Evolutionary conservation across 2,329 filamentous ascomycete genomes (phyloP), one percentile per base, ranked within the genome.

Genomic region (Cladophialophora yegresii): DNA sequence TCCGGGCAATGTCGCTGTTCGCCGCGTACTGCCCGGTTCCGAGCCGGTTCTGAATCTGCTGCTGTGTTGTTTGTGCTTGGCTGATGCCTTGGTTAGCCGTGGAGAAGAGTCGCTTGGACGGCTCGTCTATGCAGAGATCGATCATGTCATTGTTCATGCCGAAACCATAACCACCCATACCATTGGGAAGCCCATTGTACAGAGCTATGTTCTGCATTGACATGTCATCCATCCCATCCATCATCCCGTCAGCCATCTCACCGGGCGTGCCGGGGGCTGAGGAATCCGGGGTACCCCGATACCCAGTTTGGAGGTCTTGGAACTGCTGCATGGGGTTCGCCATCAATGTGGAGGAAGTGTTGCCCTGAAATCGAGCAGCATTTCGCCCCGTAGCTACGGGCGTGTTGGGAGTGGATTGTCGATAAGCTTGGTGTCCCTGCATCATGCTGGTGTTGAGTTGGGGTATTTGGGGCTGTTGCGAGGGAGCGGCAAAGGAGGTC

Each of bases 101-200:
- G 75, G 91, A 96, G 78, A 93, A 96, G 13, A 99, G 82, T 55
- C 92, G 88, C 82, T 97, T 98, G 47, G 92, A 95, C 3, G 95
- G 95, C 74, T 98, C 93, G 70, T 97, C 92, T 73, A 98, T 98
- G 71, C 83, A 86, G 4, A 85, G 74, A 71, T 88, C 84, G 67
- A 89, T 73, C 81, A 83, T 82, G 60, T 82, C 80, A 66, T 79
- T 82, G 65, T 77, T 77, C 75, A 83, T 74, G 73, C 75, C 73
- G 57, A 79, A 82, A 53, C 79, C 78, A 22, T 75, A 74, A 53
- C 77, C 74, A 16, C 67, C 68, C 55, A 71, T 70, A 6, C 66
- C 70, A 54, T 74, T 77, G 54, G 79, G 77, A 58, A 69, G 63
- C 50, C 74, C 74, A 69, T 75, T 75, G 61, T 80, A 78, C 65